Evolutionary conservation across 2,329 filamentous ascomycete genomes (phyloP).

Genomic region (Trichoderma sp.): DNA sequence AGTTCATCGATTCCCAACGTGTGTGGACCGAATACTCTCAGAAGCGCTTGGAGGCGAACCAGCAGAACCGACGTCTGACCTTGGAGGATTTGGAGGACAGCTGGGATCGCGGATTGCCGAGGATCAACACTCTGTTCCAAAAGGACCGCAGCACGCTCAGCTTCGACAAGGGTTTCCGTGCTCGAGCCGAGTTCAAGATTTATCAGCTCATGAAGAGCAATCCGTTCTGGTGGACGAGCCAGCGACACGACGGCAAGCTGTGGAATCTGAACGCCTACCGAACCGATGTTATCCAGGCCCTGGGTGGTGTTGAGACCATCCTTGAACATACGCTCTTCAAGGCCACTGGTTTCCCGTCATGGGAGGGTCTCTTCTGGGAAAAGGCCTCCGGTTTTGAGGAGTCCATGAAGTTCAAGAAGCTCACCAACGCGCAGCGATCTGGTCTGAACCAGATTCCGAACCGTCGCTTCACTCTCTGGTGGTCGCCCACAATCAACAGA

Average conservation of each 20-base stretch:
- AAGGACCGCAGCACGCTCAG: conserved; percentile 96
- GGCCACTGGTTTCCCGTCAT: conserved; percentile 92
- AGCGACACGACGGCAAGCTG: conserved; percentile 93
- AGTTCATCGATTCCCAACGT: conserved; percentile 98
- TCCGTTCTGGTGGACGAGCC: conserved; percentile 99
- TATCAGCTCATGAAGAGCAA: conserved; percentile 99
- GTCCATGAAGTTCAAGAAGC: conserved; percentile 96
- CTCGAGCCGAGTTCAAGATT: conserved; percentile 94
- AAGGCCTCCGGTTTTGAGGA: conserved; percentile 62
- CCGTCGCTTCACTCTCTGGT: conserved; percentile 97
- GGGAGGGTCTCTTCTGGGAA: conserved; percentile 96
- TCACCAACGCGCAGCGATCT: conserved; percentile 94
- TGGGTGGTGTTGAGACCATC: conserved; percentile 97
- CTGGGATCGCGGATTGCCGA: conserved; percentile 95
- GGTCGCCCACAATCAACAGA: conserved; percentile 90
- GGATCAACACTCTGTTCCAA: conserved; percentile 98
- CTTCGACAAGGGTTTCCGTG: conserved; percentile 98
- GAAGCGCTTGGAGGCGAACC: conserved; percentile 94
- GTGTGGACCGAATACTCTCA: conserved; percentile 99
- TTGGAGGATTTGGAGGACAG: conserved; percentile 96
- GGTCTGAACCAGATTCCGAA: conserved; percentile 99
- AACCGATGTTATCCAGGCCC: conserved; percentile 93
- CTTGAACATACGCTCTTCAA: conserved; percentile 96
- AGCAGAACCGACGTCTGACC: conserved; percentile 92
- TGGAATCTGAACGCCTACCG: conserved; percentile 97